Evolutionary conservation across 2,329 filamentous ascomycete genomes (phyloP), one percentile per base, ranked within the genome.

Genomic region (Coccinonectria pachysandricola): DNA sequence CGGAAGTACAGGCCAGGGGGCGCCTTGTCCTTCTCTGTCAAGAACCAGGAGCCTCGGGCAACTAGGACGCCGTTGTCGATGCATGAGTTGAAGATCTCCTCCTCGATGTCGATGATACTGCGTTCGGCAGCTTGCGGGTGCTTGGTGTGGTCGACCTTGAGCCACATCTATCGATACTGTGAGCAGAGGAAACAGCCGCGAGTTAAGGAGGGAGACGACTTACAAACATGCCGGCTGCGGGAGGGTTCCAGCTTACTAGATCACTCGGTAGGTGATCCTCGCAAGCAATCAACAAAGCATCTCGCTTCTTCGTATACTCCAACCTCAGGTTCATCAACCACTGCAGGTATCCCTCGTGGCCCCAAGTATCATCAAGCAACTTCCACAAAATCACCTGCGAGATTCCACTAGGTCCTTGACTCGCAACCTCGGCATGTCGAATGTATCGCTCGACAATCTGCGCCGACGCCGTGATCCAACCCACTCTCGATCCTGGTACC

Each of bases 151-250:
- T 84, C 68, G 11, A 91, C 60, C 27, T 70, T 64, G 31, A 91
- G 59, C 84, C 84, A 91, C 49, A 83, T 67, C 73, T 78, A 23
- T 10, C 9, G 3, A 12, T n/a, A n/a, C n/a, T n/a, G n/a, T n/a
- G n/a, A n/a, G n/a, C n/a, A n/a, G n/a, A n/a, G n/a, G n/a, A n/a
- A n/a, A n/a, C n/a, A n/a, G n/a, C n/a, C n/a, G n/a, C n/a, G n/a
- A n/a, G n/a, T n/a, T n/a, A n/a, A n/a, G n/a, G n/a, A n/a, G n/a
- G n/a, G n/a, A 7, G 4, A n/a, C 4, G 12, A 75, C 79, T 67
- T 57, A 84, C 79, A 70, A 98, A 98, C 91, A 98, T 98, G 50
- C 88, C 88, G 1, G 87, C 84, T 31, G 68, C 70, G 1, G 88
- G 87, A 1, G 82, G 71, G 14, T 63, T 70, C 86, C 87, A 96